These are phyloP conservation scores for Capronia epimyces DNA, from an alignment of 2,329 filamentous ascomycete genomes.

Conservation along the genomic window DNA sequence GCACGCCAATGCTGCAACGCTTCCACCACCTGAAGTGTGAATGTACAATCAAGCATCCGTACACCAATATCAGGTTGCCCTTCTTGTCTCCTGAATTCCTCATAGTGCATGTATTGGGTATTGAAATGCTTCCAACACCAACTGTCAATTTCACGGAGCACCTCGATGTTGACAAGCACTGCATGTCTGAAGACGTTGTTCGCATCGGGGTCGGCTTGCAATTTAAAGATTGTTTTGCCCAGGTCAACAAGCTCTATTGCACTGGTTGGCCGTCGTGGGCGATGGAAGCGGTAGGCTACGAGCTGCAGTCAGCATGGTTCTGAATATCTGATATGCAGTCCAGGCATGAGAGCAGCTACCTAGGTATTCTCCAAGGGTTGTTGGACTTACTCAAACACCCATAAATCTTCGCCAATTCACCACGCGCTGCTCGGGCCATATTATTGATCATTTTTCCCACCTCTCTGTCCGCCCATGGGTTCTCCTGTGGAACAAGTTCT, in stretches of 20 bases:
- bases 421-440: no score
- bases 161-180: slow-evolving; percentile 2
- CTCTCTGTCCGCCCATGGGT: no score
- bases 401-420: no score
- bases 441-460: no score
- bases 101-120: background rate
- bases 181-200: slow-evolving; percentile 2
- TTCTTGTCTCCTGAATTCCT: background rate
- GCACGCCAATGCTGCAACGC: background rate
- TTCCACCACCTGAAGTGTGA: background rate
- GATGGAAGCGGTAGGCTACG: slow-evolving; percentile 4
- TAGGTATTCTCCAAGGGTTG: no score
- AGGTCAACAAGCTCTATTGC: background rate
- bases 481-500: no score
- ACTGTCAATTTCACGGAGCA: background rate
- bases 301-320: background rate
- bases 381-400: no score
- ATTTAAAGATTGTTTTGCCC: background rate
- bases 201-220: background rate
- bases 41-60: background rate
- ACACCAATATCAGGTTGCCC: background rate
- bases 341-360: no score
- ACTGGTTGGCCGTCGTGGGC: background rate
- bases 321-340: background rate
- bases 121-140: background rate